These are phyloP conservation scores for Kickxella alabastrina DNA, from an alignment of 192 early-diverging fungal genomes.

Conservation along the genomic window DNA sequence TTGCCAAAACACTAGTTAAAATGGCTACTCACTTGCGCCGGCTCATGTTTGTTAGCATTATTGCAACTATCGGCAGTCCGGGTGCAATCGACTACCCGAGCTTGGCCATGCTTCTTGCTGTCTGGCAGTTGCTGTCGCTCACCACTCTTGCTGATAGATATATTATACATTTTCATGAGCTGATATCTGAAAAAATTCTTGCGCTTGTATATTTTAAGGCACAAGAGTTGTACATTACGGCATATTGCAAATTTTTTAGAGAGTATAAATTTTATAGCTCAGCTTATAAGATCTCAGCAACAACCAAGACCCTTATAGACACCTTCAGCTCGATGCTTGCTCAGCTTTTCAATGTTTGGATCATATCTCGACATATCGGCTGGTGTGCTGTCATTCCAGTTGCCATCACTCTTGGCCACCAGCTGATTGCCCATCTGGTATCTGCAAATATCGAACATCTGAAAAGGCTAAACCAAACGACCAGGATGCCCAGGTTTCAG, in stretches of 20 bases:
- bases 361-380: constrained; percentile 20
- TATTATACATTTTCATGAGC: background rate
- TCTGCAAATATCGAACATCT: constrained; percentile 1
- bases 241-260: background rate
- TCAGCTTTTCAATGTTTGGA: constrained; percentile 16
- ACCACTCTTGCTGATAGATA: background rate
- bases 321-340: background rate
- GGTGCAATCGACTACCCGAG: background rate
- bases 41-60: constrained; percentile 9
- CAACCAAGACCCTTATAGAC: background rate
- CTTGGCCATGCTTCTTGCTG: background rate
- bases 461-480: background rate
- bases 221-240: background rate
- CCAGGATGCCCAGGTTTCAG: constrained; percentile 2
- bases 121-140: constrained; percentile 10
- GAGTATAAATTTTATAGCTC: background rate
- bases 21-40: background rate
- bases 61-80: background rate
- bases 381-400: constrained; percentile 27
- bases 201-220: constrained; percentile 6
- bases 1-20: background rate
- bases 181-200: too few relatives aligned
- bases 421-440: too few relatives aligned
- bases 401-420: constrained; percentile 7
- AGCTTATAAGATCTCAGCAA: background rate